A percentile compares a stretch with the other conserved stretches of the same genome.
phyloP scores from a whole-genome alignment of 345 rosid genomes.

The Salix brachista region DNA sequence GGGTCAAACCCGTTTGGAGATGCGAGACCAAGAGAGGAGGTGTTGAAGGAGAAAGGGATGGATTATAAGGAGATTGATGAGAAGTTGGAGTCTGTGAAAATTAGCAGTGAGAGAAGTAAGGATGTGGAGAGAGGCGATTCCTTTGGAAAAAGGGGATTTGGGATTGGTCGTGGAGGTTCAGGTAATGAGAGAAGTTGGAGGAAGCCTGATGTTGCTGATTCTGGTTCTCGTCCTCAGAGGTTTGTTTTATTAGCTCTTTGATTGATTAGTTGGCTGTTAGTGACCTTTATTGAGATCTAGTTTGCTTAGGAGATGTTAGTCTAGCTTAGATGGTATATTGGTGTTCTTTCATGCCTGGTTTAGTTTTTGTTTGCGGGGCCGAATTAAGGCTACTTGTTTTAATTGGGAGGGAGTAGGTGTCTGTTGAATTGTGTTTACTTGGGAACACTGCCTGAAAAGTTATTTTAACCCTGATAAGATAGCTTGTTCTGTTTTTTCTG shows the following conservation, averaged over 20 bases:
- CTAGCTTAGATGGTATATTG: neutral
- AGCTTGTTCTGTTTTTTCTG: neutral
- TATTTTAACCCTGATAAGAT: neutral
- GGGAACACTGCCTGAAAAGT: neutral
- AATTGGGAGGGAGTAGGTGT: neutral
- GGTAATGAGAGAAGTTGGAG: conserved; percentile 46
- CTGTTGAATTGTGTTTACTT: neutral
- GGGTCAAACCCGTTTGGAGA: conserved; percentile 75
- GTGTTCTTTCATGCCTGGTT: neutral
- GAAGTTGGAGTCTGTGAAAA: conserved; percentile 57
- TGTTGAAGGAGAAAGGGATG: conserved; percentile 81
- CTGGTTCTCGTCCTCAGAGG: conserved; percentile 24
- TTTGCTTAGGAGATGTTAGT: neutral
- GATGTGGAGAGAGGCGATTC: conserved; percentile 45
- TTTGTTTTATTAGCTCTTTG: conserved; percentile 9
- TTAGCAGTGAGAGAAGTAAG: conserved; percentile 29
- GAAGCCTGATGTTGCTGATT: conserved; percentile 39
- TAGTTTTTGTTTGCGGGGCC: neutral
- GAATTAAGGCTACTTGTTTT: neutral
- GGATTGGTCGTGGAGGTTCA: conserved; percentile 29
- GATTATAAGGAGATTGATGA: conserved; percentile 95
- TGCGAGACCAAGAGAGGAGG: conserved; percentile 97
- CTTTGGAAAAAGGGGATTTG: conserved; percentile 39
- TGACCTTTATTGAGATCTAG: neutral
- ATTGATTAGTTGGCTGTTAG: neutral